Percentiles rank a stretch among this genome's conserved stretches.
Evolutionary conservation across 495 filamentous ascomycete species (phyloP).

Genomic region (Neurospora terricola): DNA sequence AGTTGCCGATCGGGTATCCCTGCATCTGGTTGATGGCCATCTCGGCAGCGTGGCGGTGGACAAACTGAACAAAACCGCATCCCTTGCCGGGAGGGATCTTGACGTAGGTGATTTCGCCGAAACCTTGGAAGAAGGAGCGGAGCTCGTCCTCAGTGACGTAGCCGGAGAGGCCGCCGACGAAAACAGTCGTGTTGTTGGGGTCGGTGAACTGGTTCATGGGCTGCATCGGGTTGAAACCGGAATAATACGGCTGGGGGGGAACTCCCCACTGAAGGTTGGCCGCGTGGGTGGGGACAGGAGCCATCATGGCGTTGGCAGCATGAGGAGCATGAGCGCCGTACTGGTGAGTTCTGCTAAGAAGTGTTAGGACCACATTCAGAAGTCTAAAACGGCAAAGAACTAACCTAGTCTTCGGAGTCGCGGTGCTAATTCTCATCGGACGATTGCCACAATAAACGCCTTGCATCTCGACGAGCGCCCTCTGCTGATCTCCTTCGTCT

Average conservation of each 20-base stretch:
- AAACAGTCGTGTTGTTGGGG: constrained; percentile 99
- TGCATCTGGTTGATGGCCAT: constrained; percentile 99
- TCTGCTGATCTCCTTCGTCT: constrained; percentile 89
- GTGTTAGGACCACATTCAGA: constrained; percentile 4
- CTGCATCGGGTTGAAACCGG: constrained; percentile 46
- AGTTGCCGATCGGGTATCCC: constrained; percentile 98
- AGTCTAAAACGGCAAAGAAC: constrained; percentile 2
- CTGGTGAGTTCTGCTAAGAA: constrained; percentile 24
- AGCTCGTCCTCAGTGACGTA: constrained; percentile 99
- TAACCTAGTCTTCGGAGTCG: constrained; percentile 78
- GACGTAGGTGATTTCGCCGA: constrained; percentile 99
- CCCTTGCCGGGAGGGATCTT: constrained; percentile 99
- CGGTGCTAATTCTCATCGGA: constrained; percentile 97
- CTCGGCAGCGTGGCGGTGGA: constrained; percentile 96
- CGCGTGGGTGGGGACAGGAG: constrained; percentile 25
- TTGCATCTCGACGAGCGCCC: constrained; percentile 94
- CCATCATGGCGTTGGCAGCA: constrained; percentile 26
- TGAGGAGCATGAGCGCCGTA: constrained; percentile 23
- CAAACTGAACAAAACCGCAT: constrained; percentile 98
- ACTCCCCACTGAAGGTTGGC: constrained; percentile 30
- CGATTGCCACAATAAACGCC: constrained; percentile 98
- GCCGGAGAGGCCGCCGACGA: constrained; percentile 92
- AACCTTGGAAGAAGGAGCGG: constrained; percentile 98
- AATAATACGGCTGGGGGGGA: constrained; percentile 22
- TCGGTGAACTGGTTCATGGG: constrained; percentile 99